Evolutionary conservation across 768 basidiomycete genomes (phyloP).

Genomic region (Terana coerulea): DNA sequence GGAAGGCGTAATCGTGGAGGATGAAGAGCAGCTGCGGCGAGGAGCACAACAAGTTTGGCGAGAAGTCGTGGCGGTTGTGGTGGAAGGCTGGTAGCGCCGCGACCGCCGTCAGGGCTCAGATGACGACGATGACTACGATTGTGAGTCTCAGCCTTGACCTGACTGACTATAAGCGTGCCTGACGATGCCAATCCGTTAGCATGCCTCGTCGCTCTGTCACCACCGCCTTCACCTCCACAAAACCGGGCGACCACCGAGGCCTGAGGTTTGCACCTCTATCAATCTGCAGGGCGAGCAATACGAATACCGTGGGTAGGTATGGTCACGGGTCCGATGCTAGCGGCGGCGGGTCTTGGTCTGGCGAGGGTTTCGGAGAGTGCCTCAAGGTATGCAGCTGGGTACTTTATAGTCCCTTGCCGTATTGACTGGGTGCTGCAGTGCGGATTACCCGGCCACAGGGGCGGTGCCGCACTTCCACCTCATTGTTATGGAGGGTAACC

Average conservation of each 20-base stretch:
- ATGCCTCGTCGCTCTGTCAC: slow-evolving; percentile 2
- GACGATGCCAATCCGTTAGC: background rate
- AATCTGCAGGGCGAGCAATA: slow-evolving; percentile 46
- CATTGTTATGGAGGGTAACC: slow-evolving; percentile 13
- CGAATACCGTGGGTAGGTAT: slow-evolving; percentile 49
- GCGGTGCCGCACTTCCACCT: slow-evolving; percentile 5
- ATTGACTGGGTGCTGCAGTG: slow-evolving; percentile 5
- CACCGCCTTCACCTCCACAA: background rate
- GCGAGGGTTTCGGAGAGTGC: slow-evolving; percentile 30
- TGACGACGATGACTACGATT: slow-evolving; percentile 1
- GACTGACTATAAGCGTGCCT: background rate
- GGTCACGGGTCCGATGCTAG: slow-evolving; percentile 15
- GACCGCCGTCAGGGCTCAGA: slow-evolving; percentile 2
- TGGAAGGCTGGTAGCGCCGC: slow-evolving; percentile 15
- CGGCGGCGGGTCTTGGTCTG: slow-evolving; percentile 2
- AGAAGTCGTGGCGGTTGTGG: slow-evolving; percentile 25
- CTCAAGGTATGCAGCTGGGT: slow-evolving; percentile 39
- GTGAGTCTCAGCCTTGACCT: background rate
- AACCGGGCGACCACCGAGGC: slow-evolving; percentile 28
- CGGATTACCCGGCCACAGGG: slow-evolving; percentile 18
- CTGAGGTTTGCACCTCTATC: slow-evolving; percentile 73
- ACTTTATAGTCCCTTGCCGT: background rate
- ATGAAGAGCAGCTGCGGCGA: slow-evolving; percentile 26
- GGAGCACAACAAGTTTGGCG: slow-evolving; percentile 21
- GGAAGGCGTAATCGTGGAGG: slow-evolving; percentile 32